These are phyloP conservation scores for Cytospora piceae DNA, from an alignment of 2,329 filamentous ascomycete species.

Conservation along the genomic window DNA sequence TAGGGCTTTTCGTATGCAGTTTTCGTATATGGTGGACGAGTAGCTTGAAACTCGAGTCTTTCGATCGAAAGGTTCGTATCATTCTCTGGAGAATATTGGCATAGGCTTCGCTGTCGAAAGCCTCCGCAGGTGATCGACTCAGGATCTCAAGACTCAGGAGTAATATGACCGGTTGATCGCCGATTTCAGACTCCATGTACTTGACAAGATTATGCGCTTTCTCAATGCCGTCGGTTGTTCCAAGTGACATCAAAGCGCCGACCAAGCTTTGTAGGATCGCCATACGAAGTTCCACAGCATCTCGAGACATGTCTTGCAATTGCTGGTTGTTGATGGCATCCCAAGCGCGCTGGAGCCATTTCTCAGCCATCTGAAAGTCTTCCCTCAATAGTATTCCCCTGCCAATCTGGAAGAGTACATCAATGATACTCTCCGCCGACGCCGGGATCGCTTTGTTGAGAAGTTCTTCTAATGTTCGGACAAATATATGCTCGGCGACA, in stretches of 20 bases:
- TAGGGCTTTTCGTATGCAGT: constrained; percentile 59
- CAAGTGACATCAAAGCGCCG: constrained; percentile 54
- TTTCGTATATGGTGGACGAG: constrained; percentile 71
- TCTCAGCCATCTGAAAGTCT: constrained; percentile 59
- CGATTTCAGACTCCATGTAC: constrained; percentile 65
- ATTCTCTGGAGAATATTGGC: constrained; percentile 62
- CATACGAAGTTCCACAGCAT: constrained; percentile 66
- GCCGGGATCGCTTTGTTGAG: constrained; percentile 47
- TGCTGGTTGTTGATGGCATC: constrained; percentile 60
- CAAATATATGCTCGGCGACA: constrained; percentile 78
- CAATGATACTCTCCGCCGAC: constrained; percentile 64
- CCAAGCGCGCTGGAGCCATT: constrained; percentile 75
- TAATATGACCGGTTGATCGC: constrained; percentile 66
- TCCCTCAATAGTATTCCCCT: constrained; percentile 56
- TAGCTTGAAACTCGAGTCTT: constrained; percentile 66
- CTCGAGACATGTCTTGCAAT: constrained; percentile 58
- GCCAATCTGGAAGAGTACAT: constrained; percentile 75
- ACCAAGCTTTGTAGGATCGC: constrained; percentile 68
- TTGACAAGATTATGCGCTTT: constrained; percentile 62
- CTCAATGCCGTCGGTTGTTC: constrained; percentile 47
- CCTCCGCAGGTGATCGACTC: constrained; percentile 49
- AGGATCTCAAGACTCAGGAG: constrained; percentile 72
- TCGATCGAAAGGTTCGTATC: constrained; percentile 61
- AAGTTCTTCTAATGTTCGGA: constrained; percentile 53
- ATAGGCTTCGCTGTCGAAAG: constrained; percentile 54